Evolutionary conservation across 805 yeast species (phyloP).

Genomic region (Sugiyamaella chiloensis): DNA sequence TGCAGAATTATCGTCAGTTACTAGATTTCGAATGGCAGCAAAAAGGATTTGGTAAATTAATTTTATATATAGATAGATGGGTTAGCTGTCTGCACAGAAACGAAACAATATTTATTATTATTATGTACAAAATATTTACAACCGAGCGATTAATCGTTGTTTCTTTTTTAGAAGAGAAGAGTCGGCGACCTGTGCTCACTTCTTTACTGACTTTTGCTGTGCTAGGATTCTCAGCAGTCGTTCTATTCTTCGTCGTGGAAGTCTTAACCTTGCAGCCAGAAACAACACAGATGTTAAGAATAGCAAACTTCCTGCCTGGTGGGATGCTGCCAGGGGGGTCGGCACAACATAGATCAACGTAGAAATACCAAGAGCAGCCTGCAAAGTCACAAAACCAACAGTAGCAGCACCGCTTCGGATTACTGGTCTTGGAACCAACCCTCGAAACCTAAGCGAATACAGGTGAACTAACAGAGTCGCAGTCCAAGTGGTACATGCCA

Average conservation of each 20-base stretch:
- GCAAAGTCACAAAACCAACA: conserved; percentile 81
- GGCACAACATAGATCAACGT: conserved; percentile 90
- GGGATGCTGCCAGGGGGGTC: conserved; percentile 86
- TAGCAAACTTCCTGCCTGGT: conserved; percentile 95
- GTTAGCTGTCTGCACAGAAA: not conserved
- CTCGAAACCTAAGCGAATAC: conserved; percentile 56
- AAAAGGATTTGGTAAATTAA: conserved; percentile 62
- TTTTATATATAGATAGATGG: conserved; percentile 5
- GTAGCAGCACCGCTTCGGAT: conserved; percentile 57
- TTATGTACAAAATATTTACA: not conserved
- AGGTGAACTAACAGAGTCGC: conserved; percentile 68
- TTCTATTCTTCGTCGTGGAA: conserved; percentile 43
- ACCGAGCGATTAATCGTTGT: not conserved
- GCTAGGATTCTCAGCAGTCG: not conserved
- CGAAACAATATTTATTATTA: not conserved
- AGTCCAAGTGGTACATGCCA: conserved; percentile 79
- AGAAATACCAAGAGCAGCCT: conserved; percentile 80
- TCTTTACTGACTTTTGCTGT: conserved; percentile 2
- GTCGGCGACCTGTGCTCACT: no score
- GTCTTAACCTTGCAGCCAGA: conserved; percentile 53
- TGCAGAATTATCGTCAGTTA: conserved; percentile 46
- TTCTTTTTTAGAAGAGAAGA: conserved; percentile 2
- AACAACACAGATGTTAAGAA: conserved; percentile 76
- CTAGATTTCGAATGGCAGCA: conserved; percentile 71
- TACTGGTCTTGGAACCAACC: conserved; percentile 54